These are phyloP conservation scores for Fraxinus angustifolia DNA, from an alignment of 305 asterid genomes.

Conservation along the genomic window DNA sequence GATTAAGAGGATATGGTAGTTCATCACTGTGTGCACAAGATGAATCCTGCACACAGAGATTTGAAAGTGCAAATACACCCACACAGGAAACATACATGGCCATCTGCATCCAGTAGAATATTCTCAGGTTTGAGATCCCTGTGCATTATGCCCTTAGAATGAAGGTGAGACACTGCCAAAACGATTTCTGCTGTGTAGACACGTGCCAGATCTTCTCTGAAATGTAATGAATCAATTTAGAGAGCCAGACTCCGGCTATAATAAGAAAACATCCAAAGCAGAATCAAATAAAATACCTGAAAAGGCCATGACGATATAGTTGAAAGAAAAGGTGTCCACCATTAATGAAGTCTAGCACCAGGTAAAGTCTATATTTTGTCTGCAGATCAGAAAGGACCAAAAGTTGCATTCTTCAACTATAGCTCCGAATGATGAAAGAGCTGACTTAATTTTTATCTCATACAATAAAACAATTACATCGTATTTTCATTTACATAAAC, in stretches of 20 bases:
- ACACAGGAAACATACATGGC: slow-evolving; percentile 39
- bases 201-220: slow-evolving; percentile 48
- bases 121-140: slow-evolving; percentile 54
- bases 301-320: slow-evolving; percentile 43
- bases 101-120: slow-evolving; percentile 44
- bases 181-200: slow-evolving; percentile 44
- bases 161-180: slow-evolving; percentile 49
- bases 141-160: slow-evolving; percentile 48
- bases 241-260: neutral
- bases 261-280: neutral
- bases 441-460: neutral
- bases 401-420: neutral
- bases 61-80: neutral
- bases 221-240: neutral
- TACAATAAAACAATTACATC: neutral
- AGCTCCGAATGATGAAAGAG: neutral
- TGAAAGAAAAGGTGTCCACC: slow-evolving; percentile 51
- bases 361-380: slow-evolving; percentile 48
- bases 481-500: neutral
- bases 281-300: slow-evolving; percentile 26
- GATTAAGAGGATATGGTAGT: neutral
- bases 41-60: neutral
- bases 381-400: slow-evolving; percentile 18
- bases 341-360: slow-evolving; percentile 44
- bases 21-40: neutral